These are phyloP conservation scores for Tetracladium marchalianum DNA, from an alignment of 495 filamentous ascomycete genomes.

Conservation along the genomic window DNA sequence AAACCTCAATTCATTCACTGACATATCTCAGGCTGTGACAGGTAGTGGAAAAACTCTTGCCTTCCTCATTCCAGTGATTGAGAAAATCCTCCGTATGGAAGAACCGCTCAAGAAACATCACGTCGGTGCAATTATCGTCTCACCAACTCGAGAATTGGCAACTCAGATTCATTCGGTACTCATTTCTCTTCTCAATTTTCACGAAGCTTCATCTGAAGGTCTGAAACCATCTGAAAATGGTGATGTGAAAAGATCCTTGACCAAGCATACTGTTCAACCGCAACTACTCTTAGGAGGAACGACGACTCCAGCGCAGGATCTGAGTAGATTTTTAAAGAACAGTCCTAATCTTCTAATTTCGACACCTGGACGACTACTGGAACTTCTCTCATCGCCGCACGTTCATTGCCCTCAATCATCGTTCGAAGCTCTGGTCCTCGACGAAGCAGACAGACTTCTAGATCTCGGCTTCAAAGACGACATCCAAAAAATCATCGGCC, in stretches of 20 bases:
- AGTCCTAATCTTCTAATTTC: conserved; percentile 81
- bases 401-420: conserved; percentile 82
- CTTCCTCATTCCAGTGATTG: conserved; percentile 81
- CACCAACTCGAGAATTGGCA: conserved; percentile 88
- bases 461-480: conserved; percentile 95
- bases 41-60: conserved; percentile 92
- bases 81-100: conserved; percentile 61
- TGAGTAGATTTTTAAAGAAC: conserved; percentile 65
- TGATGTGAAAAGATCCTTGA: conserved; percentile 42
- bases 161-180: conserved; percentile 85
- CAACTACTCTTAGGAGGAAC: conserved; percentile 86
- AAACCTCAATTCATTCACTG: not conserved
- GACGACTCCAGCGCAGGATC: conserved; percentile 73
- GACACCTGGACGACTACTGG: conserved; percentile 81
- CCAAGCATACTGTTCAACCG: conserved; percentile 55
- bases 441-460: conserved; percentile 86
- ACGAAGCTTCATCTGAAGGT: conserved; percentile 60
- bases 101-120: conserved; percentile 81
- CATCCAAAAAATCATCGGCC: conserved; percentile 71
- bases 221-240: conserved; percentile 40
- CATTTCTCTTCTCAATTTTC: conserved; percentile 66
- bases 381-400: conserved; percentile 81
- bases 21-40: conserved; percentile 59
- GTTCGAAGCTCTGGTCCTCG: conserved; percentile 83
- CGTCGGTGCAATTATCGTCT: conserved; percentile 81